phyloP scores from a whole-genome alignment of 768 basidiomycete species.

The Suillus decipiens region DNA sequence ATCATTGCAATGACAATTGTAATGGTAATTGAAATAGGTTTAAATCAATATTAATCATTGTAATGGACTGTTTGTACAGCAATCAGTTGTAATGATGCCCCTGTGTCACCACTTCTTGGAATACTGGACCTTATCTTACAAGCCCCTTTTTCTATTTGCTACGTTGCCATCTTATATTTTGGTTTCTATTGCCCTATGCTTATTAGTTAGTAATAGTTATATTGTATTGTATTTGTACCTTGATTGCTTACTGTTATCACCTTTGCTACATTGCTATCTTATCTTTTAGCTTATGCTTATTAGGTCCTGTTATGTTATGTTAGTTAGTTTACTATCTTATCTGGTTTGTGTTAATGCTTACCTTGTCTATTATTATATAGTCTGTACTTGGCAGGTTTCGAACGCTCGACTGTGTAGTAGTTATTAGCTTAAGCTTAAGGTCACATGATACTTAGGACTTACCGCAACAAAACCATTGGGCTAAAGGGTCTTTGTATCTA shows the following conservation, averaged over 20 bases:
- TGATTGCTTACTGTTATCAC: conserved; percentile 1
- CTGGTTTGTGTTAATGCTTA: neutral
- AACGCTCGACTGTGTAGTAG: neutral
- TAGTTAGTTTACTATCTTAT: neutral
- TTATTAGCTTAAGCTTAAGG: neutral
- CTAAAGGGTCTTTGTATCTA: neutral
- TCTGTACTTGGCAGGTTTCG: neutral
- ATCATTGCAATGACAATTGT: neutral
- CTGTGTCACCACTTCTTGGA: neutral
- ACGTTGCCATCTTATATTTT: neutral
- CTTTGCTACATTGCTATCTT: neutral
- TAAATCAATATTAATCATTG: neutral
- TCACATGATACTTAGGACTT: neutral
- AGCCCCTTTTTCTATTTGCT: neutral
- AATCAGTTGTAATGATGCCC: neutral
- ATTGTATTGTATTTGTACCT: neutral
- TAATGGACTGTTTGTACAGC: neutral
- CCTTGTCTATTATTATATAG: neutral
- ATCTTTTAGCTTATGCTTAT: neutral
- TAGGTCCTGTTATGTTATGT: neutral
- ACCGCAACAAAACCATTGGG: neutral
- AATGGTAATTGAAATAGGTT: neutral
- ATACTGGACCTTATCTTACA: neutral
- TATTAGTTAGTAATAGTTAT: conserved; percentile 2
- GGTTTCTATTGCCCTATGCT: conserved; percentile 1